Evolutionary conservation across 768 basidiomycete genomes (phyloP), one percentile per base, ranked within the genome.

Genomic region (Pisolithus albus): DNA sequence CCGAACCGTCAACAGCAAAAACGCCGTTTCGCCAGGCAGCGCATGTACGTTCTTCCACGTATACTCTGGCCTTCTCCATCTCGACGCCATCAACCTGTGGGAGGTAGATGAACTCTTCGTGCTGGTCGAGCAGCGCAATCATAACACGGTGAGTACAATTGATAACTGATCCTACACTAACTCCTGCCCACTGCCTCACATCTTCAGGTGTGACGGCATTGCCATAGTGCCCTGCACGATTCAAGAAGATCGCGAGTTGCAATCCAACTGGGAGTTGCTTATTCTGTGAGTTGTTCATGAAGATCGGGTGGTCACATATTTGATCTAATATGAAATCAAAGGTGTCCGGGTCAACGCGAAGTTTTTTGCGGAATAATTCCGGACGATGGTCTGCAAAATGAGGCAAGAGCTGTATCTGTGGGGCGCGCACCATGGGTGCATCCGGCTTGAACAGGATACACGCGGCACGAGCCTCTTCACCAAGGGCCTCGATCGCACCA

Each of bases 1-100:
- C 8, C 7, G 72, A 74, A 0, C 74, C 72, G 56, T 75, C 71
- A 34, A 72, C 68, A 47, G 71, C 50, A 40, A 62, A 64, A 63
- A 65, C 73, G 0, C 72, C 70, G 49, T 70, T 39, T 1, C 65
- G 46, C 72, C 71, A 76, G 0, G 54, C 61, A 1, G 37, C 16
- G 49, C 73, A 75, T 1, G 69, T 67, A 15, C 61, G 59, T 2
- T 16, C 7, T 5, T 8, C 3, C 48, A 23, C 45, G 65, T 59
- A 7, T 72, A 67, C 15, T 62, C 70, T 71, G n/a, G 72, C 70
- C 9, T 6, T 9, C 39, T 42, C 7, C 1, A 2, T 32, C 9
- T 48, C 39, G 13, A 24, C 5, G 15, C 19, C 18, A 28, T 56
- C 37, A 0, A 26, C 34, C 15, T 43, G 41, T 10, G 49, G 56